Conservation (phyloP, 768 basidiomycete genomes). For the Lactarius vividus region DNA sequence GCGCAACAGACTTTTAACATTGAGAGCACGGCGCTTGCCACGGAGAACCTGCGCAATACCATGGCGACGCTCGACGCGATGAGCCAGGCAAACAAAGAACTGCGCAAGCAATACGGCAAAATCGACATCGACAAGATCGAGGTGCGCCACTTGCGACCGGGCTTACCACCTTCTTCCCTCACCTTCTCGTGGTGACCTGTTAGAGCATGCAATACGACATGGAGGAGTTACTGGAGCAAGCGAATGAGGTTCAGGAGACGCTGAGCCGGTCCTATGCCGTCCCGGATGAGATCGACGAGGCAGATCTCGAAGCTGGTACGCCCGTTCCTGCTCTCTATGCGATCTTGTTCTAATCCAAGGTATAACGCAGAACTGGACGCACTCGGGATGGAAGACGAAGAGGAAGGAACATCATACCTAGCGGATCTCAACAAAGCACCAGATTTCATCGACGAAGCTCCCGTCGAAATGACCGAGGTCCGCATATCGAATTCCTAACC, state of each 20-base stretch:
- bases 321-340: slow-evolving; percentile 14
- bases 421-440: slow-evolving; percentile 82
- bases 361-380: slow-evolving; percentile 80
- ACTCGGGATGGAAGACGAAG: slow-evolving; percentile 86
- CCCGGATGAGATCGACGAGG: slow-evolving; percentile 97
- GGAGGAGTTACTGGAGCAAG: slow-evolving; percentile 95
- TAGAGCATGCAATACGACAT: slow-evolving; percentile 97
- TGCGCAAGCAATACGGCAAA: slow-evolving; percentile 96
- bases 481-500: slow-evolving; percentile 25
- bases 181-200: background rate
- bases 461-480: slow-evolving; percentile 66
- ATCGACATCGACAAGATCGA: slow-evolving; percentile 98
- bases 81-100: slow-evolving; percentile 93
- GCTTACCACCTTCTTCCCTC: background rate
- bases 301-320: slow-evolving; percentile 92
- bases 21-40: slow-evolving; percentile 92
- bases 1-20: slow-evolving; percentile 98
- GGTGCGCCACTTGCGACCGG: slow-evolving; percentile 44
- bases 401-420: slow-evolving; percentile 88
- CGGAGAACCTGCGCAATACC: slow-evolving; percentile 97
- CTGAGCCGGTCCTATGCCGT: slow-evolving; percentile 92
- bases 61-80: slow-evolving; percentile 99
- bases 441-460: slow-evolving; percentile 89
- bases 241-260: slow-evolving; percentile 96
- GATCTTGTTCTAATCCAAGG: background rate